A percentile compares a stretch with the other conserved stretches of the same genome.
Evolutionary conservation across 176 grass and related monocot genomes (phyloP).

Genomic region (Phoenix roebelenii): DNA sequence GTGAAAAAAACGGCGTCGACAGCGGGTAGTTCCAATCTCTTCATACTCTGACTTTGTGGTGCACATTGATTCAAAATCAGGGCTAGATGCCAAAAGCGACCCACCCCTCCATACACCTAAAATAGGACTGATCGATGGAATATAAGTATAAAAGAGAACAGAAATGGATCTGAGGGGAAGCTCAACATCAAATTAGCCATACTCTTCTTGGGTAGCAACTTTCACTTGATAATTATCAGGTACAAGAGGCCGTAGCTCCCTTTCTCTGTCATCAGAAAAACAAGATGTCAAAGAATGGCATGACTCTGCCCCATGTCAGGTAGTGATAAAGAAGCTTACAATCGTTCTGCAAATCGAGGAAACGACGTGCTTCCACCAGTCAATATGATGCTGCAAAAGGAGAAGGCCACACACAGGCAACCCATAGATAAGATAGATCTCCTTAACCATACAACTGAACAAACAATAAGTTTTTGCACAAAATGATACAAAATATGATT

Average conservation of each 20-base stretch:
- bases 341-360: slow-evolving; percentile 65
- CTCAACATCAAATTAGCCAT: slow-evolving; percentile 3
- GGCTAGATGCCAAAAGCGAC: slow-evolving; percentile 66
- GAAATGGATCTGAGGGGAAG: not conserved
- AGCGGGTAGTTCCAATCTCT: slow-evolving; percentile 73
- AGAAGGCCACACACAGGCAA: not conserved
- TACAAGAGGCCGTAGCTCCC: slow-evolving; percentile 78
- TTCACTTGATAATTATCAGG: slow-evolving; percentile 64
- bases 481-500: slow-evolving; percentile 5
- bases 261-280: slow-evolving; percentile 48
- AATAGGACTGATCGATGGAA: slow-evolving; percentile 42
- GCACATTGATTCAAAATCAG: slow-evolving; percentile 78
- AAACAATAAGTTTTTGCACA: not conserved
- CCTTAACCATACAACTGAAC: not conserved
- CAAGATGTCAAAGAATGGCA: not conserved
- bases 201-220: slow-evolving; percentile 80
- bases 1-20: slow-evolving; percentile 78
- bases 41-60: slow-evolving; percentile 80
- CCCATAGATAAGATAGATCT: slow-evolving; percentile 3
- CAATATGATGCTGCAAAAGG: slow-evolving; percentile 69
- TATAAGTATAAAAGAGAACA: not conserved
- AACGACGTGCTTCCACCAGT: slow-evolving; percentile 86
- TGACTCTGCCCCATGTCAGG: not conserved
- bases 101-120: slow-evolving; percentile 86
- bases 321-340: slow-evolving; percentile 39